These are phyloP conservation scores for Trichocladium uniseriatum DNA, from an alignment of 495 filamentous ascomycete species.

Conservation along the genomic window DNA sequence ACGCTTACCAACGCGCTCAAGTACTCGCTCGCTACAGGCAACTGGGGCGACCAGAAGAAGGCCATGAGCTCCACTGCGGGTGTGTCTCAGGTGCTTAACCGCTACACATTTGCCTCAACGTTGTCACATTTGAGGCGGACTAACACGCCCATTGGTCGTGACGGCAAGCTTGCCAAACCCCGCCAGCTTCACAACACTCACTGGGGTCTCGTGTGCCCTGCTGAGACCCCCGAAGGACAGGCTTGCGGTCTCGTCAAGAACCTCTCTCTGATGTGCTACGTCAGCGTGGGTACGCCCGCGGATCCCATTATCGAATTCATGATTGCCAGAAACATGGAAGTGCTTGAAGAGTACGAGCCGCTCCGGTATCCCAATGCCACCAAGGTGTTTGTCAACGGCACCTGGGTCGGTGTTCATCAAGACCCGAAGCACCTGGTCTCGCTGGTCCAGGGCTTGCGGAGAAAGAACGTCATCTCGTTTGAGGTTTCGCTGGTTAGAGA, in stretches of 20 bases:
- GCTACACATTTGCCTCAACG: slow-evolving; percentile 94
- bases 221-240: slow-evolving; percentile 96
- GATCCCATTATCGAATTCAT: slow-evolving; percentile 92
- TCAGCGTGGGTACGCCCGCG: slow-evolving; percentile 83
- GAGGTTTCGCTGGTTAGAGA: slow-evolving; percentile 92
- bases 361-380: slow-evolving; percentile 81
- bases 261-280: slow-evolving; percentile 92
- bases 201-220: slow-evolving; percentile 96
- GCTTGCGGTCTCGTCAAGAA: slow-evolving; percentile 99
- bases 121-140: slow-evolving; percentile 93
- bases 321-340: slow-evolving; percentile 87
- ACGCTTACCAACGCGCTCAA: slow-evolving; percentile 89
- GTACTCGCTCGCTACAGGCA: slow-evolving; percentile 92
- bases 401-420: slow-evolving; percentile 88
- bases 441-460: slow-evolving; percentile 66
- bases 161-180: slow-evolving; percentile 97
- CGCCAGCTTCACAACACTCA: slow-evolving; percentile 98
- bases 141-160: slow-evolving; percentile 94
- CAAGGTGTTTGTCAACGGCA: slow-evolving; percentile 95
- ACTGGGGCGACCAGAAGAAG: slow-evolving; percentile 99
- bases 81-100: slow-evolving; percentile 95
- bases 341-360: slow-evolving; percentile 93
- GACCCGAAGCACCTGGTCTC: slow-evolving; percentile 72
- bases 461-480: slow-evolving; percentile 66
- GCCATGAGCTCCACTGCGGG: slow-evolving; percentile 86